Conservation (phyloP, 306 rosid genomes). For the Carpinus fangiana region DNA sequence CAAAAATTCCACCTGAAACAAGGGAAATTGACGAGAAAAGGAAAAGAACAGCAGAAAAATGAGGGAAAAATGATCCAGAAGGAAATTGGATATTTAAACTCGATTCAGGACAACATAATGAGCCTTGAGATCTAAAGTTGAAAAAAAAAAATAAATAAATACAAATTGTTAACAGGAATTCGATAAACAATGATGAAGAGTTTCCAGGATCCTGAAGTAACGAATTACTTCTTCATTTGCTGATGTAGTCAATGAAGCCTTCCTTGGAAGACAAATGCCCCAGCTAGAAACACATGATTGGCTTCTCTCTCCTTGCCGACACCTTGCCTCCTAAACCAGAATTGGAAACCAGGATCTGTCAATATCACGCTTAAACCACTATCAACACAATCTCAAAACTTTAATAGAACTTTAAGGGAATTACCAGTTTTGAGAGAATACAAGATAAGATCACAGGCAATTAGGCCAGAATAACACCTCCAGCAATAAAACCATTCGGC, state of each 20-base stretch:
- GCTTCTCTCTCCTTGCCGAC: not conserved
- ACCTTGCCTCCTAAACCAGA: slow-evolving; percentile 14
- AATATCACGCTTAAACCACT: slow-evolving; percentile 9
- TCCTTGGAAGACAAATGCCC: not conserved
- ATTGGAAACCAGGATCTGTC: slow-evolving; percentile 16
- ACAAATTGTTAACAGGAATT: too few relatives aligned
- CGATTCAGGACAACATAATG: too few relatives aligned
- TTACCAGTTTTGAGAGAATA: not conserved
- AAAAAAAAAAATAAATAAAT: too few relatives aligned
- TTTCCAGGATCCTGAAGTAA: not conserved
- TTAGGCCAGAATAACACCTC: slow-evolving; percentile 2
- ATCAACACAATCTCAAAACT: not conserved
- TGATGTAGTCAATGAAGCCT: not conserved
- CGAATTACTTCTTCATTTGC: not conserved
- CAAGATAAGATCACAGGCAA: not conserved
- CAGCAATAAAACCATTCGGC: slow-evolving; percentile 15
- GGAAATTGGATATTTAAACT: too few relatives aligned
- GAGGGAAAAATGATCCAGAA: too few relatives aligned
- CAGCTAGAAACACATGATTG: not conserved
- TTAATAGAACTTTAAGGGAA: slow-evolving; percentile 9
- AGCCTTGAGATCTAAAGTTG: not conserved
- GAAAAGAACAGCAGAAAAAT: too few relatives aligned
- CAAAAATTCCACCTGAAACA: too few relatives aligned
- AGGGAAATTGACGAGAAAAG: too few relatives aligned
- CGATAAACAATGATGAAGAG: not conserved